phyloP scores from a whole-genome alignment of 306 rosid species.

The Neltuma alba region DNA sequence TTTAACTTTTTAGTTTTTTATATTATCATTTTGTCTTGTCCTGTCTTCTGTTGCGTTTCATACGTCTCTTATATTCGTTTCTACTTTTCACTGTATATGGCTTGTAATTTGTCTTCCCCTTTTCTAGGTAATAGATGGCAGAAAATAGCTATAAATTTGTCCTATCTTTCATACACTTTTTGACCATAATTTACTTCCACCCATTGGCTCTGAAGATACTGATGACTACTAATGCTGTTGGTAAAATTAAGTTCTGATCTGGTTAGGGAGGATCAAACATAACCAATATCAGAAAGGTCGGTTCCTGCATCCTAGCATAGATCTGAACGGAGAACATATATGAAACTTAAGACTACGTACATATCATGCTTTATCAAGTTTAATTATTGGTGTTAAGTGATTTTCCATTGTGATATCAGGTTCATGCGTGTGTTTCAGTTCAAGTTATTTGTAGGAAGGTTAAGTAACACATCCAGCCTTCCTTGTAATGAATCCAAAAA shows the following conservation, averaged over 20 bases:
- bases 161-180: no score
- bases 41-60: neutral
- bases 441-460: neutral
- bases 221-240: no score
- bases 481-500: no score
- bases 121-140: neutral
- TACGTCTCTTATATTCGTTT: neutral
- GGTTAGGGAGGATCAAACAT: no score
- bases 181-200: no score
- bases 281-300: neutral
- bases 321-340: no score
- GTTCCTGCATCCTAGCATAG: neutral
- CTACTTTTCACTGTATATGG: neutral
- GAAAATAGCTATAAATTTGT: neutral
- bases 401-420: neutral
- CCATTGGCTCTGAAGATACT: no score
- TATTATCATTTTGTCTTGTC: neutral
- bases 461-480: neutral
- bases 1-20: no score
- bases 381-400: neutral
- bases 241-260: no score
- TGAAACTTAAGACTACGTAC: neutral
- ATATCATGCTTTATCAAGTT: neutral
- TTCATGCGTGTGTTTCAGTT: no score
- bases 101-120: neutral